Percentiles rank a stretch among this genome's conserved stretches.
Conservation (phyloP, 2,329 filamentous ascomycete species). For the Catunica adiposa region DNA sequence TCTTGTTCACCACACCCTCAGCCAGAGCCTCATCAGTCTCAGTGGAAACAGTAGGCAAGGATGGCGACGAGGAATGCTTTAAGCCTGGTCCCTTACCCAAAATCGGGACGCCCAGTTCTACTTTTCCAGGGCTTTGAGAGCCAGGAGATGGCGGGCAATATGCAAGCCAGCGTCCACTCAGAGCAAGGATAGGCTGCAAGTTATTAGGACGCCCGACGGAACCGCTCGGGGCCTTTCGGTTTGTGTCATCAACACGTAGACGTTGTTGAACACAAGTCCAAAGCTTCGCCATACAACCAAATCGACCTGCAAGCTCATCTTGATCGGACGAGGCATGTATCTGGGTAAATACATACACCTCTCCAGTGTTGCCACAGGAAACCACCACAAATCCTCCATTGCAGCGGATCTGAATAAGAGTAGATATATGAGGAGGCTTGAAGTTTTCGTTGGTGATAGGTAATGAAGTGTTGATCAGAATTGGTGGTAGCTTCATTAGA, state of each 20-base stretch:
- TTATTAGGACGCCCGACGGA: slow-evolving; percentile 26
- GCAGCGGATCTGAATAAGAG: slow-evolving; percentile 57
- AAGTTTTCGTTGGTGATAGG: slow-evolving; percentile 47
- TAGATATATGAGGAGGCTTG: slow-evolving; percentile 50
- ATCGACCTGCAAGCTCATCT: slow-evolving; percentile 29
- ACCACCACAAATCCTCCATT: slow-evolving; percentile 56
- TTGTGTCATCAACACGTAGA: slow-evolving; percentile 29
- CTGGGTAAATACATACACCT: slow-evolving; percentile 63
- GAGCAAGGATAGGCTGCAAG: slow-evolving; percentile 49
- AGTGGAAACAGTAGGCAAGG: slow-evolving; percentile 49
- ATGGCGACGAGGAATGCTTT: slow-evolving; percentile 47
- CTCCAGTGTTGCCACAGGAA: slow-evolving; percentile 68
- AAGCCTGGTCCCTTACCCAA: slow-evolving; percentile 39
- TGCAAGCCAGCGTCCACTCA: slow-evolving; percentile 61
- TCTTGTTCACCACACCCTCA: slow-evolving; percentile 56
- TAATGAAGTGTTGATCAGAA: slow-evolving; percentile 37
- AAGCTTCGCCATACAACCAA: slow-evolving; percentile 65
- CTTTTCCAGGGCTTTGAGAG: slow-evolving; percentile 52
- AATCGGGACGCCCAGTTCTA: slow-evolving; percentile 40
- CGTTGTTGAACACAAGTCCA: slow-evolving; percentile 72
- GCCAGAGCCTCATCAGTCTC: slow-evolving; percentile 55
- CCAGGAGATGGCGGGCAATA: slow-evolving; percentile 59
- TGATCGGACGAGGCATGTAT: slow-evolving; percentile 20
- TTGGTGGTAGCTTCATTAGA: slow-evolving; percentile 52
- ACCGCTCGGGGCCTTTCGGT: slow-evolving; percentile 22